phyloP scores from a whole-genome alignment of 2,329 filamentous ascomycete species.

The Harringtonia aguacate region DNA sequence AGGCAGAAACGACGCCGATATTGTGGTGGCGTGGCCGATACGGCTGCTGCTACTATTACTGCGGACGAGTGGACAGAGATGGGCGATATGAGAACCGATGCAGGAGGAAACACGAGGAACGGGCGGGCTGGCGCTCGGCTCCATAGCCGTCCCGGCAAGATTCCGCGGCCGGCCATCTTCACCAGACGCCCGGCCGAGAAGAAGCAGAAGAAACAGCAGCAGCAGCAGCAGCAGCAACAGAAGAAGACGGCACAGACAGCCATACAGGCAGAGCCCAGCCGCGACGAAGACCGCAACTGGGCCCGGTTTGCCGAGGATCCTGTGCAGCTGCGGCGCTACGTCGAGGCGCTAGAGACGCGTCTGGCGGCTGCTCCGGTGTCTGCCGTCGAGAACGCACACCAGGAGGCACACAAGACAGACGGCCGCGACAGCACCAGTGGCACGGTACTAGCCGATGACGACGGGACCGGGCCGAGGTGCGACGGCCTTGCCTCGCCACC shows the following conservation, averaged over 20 bases:
- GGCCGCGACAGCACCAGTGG: neutral
- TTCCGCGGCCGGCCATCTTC: too few species aligned
- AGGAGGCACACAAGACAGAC: neutral
- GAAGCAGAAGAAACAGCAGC: neutral
- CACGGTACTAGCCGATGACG: too few species aligned
- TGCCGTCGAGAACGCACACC: neutral
- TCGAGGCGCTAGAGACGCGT: slow-evolving; percentile 15
- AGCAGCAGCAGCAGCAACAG: neutral
- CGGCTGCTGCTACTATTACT: neutral
- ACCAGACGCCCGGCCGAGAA: too few species aligned
- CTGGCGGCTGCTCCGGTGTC: slow-evolving; percentile 4
- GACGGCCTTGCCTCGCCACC: too few species aligned
- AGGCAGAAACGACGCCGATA: neutral
- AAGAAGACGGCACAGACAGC: slow-evolving; percentile 8
- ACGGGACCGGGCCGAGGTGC: too few species aligned
- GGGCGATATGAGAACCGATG: too few species aligned
- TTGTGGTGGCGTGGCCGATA: neutral
- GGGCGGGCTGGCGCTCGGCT: too few species aligned
- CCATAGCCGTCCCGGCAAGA: too few species aligned
- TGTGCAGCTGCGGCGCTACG: slow-evolving; percentile 14
- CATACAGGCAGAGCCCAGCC: too few species aligned
- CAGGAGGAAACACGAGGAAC: too few species aligned
- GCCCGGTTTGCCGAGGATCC: slow-evolving; percentile 14
- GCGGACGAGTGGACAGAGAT: slow-evolving; percentile 3
- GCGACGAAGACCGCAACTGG: slow-evolving; percentile 13